Conservation (phyloP, 2,329 filamentous ascomycete species). For the Cordyceps tenuipes region DNA sequence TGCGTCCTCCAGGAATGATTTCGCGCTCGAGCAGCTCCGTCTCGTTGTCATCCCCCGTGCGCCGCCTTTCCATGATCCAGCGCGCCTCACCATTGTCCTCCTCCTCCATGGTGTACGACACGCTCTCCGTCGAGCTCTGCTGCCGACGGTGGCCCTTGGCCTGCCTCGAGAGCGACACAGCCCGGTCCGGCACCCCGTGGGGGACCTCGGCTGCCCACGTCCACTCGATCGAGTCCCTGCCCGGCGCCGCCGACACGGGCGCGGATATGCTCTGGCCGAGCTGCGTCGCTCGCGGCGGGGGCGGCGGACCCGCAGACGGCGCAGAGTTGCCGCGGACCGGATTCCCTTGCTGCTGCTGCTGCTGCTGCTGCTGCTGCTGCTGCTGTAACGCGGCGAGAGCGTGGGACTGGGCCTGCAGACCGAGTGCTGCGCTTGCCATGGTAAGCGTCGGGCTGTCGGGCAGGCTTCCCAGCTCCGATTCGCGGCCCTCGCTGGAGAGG, state of each 20-base stretch:
- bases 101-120: slow-evolving; percentile 60
- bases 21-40: slow-evolving; percentile 58
- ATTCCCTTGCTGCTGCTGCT: neutral
- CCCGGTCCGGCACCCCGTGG: neutral
- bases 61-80: slow-evolving; percentile 62
- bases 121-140: slow-evolving; percentile 55
- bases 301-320: neutral
- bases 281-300: neutral
- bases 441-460: slow-evolving; percentile 44
- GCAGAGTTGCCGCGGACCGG: slow-evolving; percentile 10
- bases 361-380: slow-evolving; percentile 3
- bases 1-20: slow-evolving; percentile 49
- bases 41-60: slow-evolving; percentile 57
- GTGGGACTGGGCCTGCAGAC: neutral
- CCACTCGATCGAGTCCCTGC: slow-evolving; percentile 7
- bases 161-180: slow-evolving; percentile 12
- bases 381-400: neutral
- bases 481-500: slow-evolving; percentile 40
- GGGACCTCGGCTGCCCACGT: slow-evolving; percentile 1
- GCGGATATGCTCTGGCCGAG: slow-evolving; percentile 7
- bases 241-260: slow-evolving; percentile 8
- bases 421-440: slow-evolving; percentile 26
- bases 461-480: slow-evolving; percentile 38
- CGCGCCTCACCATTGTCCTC: slow-evolving; percentile 49
- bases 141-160: slow-evolving; percentile 36